Evolutionary conservation across 2,329 filamentous ascomycete species (phyloP), one percentile per base, ranked within the genome.

Genomic region (Emmonsiellopsis sp.): DNA sequence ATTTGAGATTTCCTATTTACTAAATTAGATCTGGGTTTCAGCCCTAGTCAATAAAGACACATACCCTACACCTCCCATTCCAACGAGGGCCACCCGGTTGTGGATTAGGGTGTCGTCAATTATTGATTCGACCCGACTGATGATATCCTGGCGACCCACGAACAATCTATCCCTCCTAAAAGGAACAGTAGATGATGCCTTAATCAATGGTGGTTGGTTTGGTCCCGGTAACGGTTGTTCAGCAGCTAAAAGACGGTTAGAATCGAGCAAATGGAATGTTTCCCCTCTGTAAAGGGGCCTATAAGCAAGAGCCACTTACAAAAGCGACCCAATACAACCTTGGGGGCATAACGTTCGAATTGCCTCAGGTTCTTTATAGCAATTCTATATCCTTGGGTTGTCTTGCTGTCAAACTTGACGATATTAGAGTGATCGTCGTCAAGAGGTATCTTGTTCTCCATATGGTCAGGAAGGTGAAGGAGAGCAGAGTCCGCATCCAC

Each of bases 51-150:
- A 32, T 2, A 5, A 44, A 17, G 8, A 39, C 42, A 45, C 53
- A 62, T 70, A 64, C 60, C 70, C 56, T 39, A 69, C 60, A 13
- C 69, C 68, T 3, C 69, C 70, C 2, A 71, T 52, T n/a, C 70
- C 69, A 0, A 66, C 59, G 7, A 71, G 61, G 2, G 65, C 66
- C 6, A 67, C 58, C 1, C 64, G 36, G 36, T 39, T 39, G 6
- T 39, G 36, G 36, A 42, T 17, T 37, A 42, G 7, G 44, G 14
- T 17, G 4, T 21, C 33, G 6, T 52, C 27, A 3, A 63, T 11
- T 11, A 33, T 52, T 6, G 39, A 9, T 36, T 61, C 56, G 3
- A 63, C 6, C 1, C 50, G 10, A 5, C n/a, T 50, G 0, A 40
- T 34, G 5, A 62, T 45, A 3, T 55, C 11, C 2, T 57, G 44